Percentiles rank a stretch among this genome's conserved stretches.
phyloP scores from a whole-genome alignment of 352 stramenopile genomes.

The Pythium oligandrum region DNA sequence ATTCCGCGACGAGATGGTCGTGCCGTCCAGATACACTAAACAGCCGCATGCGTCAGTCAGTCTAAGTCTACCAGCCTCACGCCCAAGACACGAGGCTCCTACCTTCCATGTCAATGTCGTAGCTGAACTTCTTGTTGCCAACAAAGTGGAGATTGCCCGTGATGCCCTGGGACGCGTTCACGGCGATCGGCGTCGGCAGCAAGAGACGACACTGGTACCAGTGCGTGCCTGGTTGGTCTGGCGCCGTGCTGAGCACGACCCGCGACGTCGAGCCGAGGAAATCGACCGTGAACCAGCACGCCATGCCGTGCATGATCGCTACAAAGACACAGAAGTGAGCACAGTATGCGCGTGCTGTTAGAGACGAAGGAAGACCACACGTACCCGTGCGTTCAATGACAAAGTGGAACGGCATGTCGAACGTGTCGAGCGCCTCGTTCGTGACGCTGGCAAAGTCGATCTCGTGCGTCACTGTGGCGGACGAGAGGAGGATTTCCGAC shows the following conservation, averaged over 20 bases:
- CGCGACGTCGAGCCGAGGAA: constrained; percentile 88
- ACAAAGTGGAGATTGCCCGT: constrained; percentile 87
- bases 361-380: not conserved
- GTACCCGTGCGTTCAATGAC: constrained; percentile 77
- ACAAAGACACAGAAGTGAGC: not conserved
- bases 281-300: constrained; percentile 99
- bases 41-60: not conserved
- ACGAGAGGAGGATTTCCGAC: constrained; percentile 65
- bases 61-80: not conserved
- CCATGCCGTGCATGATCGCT: constrained; percentile 94
- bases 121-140: constrained; percentile 96
- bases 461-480: constrained; percentile 48
- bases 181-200: constrained; percentile 86
- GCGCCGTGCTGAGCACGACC: constrained; percentile 85
- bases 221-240: constrained; percentile 66
- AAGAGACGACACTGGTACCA: constrained; percentile 94
- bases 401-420: constrained; percentile 91
- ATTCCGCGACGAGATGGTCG: constrained; percentile 77
- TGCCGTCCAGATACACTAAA: constrained; percentile 86
- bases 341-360: constrained; percentile 1
- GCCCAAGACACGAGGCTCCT: not conserved
- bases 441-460: constrained; percentile 85
- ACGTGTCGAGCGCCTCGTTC: constrained; percentile 77
- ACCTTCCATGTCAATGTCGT: constrained; percentile 90
- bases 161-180: constrained; percentile 89